phyloP scores from a whole-genome alignment of 768 basidiomycete genomes.

The Megacollybia marginata region DNA sequence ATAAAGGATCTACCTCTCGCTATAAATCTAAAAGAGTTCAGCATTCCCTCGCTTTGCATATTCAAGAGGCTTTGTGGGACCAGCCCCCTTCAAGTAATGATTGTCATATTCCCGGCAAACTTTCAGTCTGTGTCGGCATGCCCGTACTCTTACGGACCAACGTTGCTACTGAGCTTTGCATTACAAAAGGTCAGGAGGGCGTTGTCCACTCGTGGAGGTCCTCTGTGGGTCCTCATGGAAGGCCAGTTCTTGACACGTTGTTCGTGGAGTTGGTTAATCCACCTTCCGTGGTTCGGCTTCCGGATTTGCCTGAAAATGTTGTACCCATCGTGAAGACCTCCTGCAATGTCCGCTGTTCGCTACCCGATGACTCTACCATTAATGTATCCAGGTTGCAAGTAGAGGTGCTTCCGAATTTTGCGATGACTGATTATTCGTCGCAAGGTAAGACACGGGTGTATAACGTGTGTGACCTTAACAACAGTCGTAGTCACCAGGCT shows the following conservation, averaged over 20 bases:
- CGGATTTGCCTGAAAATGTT: conserved; percentile 8
- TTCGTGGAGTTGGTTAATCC: conserved; percentile 8
- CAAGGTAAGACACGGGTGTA: conserved; percentile 13
- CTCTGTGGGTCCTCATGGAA: neutral
- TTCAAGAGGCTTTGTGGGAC: conserved; percentile 8
- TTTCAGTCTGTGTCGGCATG: conserved; percentile 9
- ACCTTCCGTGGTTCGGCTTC: neutral
- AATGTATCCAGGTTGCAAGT: conserved; percentile 18
- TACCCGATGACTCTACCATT: conserved; percentile 9
- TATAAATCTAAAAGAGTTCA: neutral
- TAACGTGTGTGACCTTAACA: conserved; percentile 18
- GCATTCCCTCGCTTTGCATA: neutral
- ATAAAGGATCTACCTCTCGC: neutral
- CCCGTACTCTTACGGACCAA: conserved; percentile 10
- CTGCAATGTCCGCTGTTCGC: conserved; percentile 3
- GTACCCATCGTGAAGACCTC: conserved; percentile 9
- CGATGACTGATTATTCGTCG: too few species aligned
- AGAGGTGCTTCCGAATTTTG: too few species aligned
- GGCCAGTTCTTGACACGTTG: conserved; percentile 3
- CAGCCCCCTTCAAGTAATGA: conserved; percentile 8
- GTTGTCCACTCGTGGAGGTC: conserved; percentile 5
- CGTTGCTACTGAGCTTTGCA: too few species aligned
- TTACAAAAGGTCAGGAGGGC: conserved; percentile 7
- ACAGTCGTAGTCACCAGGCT: too few species aligned
- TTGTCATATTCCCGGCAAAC: conserved; percentile 4